Percentiles rank a stretch among this genome's conserved stretches.
Evolutionary conservation across 345 rosid genomes (phyloP).

Genomic region (Noccaea bulbosa): DNA sequence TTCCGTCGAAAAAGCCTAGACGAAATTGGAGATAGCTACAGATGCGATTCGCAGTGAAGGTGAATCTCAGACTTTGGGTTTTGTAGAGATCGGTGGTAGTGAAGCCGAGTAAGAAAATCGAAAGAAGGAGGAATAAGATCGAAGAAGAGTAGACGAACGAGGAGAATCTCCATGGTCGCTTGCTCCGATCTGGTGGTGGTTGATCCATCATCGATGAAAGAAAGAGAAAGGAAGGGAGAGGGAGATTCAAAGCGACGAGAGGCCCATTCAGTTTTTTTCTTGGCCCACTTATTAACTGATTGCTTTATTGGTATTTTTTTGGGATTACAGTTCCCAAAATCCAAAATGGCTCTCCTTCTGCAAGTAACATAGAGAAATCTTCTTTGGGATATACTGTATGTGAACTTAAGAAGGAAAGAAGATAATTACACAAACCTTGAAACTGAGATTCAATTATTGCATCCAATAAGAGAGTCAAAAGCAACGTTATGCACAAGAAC

Average conservation of each 20-base stretch:
- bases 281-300: conserved; percentile 18
- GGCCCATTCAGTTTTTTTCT: not conserved
- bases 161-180: conserved; percentile 42
- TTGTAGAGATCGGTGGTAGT: conserved; percentile 47
- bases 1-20: conserved; percentile 26
- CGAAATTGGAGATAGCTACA: conserved; percentile 36
- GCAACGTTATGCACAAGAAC: conserved; percentile 31
- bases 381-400: not conserved
- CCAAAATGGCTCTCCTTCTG: not conserved
- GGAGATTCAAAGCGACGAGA: conserved; percentile 4
- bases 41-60: conserved; percentile 44
- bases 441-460: not conserved
- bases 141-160: conserved; percentile 50
- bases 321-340: not conserved
- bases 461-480: not conserved
- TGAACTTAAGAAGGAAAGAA: not conserved
- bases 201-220: conserved; percentile 38
- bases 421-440: not conserved
- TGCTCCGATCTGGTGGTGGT: conserved; percentile 31
- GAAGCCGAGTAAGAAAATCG: conserved; percentile 49
- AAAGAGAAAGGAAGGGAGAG: not conserved
- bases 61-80: conserved; percentile 46
- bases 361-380: not conserved
- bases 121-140: conserved; percentile 49
- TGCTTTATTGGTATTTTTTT: not conserved